Evolutionary conservation across 148 eudicot genomes (phyloP).

Genomic region (Mesembryanthemum crystallinum): DNA sequence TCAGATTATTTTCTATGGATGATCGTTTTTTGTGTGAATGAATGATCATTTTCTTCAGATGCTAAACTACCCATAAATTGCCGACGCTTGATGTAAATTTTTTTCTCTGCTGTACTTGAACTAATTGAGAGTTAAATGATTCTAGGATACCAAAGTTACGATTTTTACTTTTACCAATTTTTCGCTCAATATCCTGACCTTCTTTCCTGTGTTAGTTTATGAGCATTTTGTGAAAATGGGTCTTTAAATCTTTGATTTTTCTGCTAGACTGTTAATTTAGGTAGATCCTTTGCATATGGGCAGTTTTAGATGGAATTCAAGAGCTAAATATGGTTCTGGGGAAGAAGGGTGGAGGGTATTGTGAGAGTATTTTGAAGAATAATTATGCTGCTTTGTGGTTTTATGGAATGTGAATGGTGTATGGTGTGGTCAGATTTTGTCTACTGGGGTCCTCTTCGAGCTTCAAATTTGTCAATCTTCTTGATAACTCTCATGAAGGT

Average conservation of each 20-base stretch:
- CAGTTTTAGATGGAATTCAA: not conserved
- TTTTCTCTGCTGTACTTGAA: too few species aligned
- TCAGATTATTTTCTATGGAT: too few species aligned
- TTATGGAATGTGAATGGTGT: slow-evolving; percentile 14
- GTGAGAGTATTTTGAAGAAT: not conserved
- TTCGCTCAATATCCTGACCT: too few species aligned
- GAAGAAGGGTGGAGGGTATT: not conserved
- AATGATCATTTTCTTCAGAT: not conserved
- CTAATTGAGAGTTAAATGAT: not conserved
- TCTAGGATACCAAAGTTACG: not conserved
- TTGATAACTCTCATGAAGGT: too few species aligned
- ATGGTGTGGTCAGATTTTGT: not conserved
- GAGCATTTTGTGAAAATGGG: not conserved
- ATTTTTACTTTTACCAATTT: too few species aligned
- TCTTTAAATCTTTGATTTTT: not conserved
- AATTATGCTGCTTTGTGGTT: not conserved
- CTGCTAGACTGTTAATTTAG: not conserved
- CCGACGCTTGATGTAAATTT: not conserved
- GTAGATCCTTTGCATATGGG: not conserved
- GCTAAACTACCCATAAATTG: not conserved
- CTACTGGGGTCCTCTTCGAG: not conserved
- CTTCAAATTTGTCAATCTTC: not conserved
- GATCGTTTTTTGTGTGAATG: not conserved
- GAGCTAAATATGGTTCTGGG: not conserved
- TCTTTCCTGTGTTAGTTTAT: too few species aligned